Base-by-base conservation (phyloP, 345 rosid species). In the Mangifera indica region DNA sequence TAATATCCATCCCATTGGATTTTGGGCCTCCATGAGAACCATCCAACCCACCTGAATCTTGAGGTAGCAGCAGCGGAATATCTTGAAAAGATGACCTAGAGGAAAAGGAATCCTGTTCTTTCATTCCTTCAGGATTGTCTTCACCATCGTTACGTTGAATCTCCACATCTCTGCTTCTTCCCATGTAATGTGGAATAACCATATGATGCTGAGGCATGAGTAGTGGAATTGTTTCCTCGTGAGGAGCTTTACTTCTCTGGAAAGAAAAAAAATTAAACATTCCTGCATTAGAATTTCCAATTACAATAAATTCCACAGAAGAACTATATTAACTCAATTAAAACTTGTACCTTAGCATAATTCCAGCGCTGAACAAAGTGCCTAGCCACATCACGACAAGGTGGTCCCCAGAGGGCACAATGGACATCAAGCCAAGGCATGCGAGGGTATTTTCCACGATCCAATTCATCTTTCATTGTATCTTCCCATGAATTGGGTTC, bases 401-500 rank as follows among this genome's bases (percentile, higher is more conserved):
- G 93, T 32, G 99, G 97, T 32, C 99, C 99, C 99, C 94, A 89
- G 10, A 96, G 88, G 57, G 99, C 98, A 89, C 98, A 96, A 69
- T 96, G 99, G 62, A 96, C 97, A 71, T 96, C 99, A 85, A 93
- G 98, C 97, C 99, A 96, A 76, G 99, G 98, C 99, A 96, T 93
- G 64, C 98, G 88, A 59, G 98, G 99, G 85, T 87, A 87, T 78
- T 83, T 89, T 76, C 44, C 83, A 67, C 98, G 98, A 83, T 96
- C 92, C 84, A 96, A 54, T 77, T 96, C 98, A 81, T 96, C 99
- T 81, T 80, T 88, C 96, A 91, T 82, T 37, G 87, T 85, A 80
- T 93, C 99, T 87, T 96, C 99, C 99, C 98, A 96, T 42, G 99
- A 91, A 86, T 93, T 93, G 74, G 99, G 99, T 83, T 96, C 99